Base-by-base conservation (phyloP, 805 yeast genomes). In the Candida tibetensis region DNA sequence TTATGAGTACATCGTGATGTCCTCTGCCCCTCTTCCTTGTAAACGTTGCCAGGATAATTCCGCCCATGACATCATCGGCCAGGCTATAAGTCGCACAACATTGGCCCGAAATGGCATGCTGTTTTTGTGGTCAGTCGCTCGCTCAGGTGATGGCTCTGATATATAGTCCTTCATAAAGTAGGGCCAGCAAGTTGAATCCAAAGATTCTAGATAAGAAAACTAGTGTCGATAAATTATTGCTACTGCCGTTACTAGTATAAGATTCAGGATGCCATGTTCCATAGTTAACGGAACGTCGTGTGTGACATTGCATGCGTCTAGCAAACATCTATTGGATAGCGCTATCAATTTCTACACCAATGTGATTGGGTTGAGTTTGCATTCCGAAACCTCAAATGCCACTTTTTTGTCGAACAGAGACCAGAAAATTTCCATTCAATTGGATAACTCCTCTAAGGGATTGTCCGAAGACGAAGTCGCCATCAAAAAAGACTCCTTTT, bases 341-440 rank as follows among this genome's bases (percentile, higher is more conserved):
- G 71, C 89, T 3, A 58, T 74, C 23, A 52, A 58, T 17, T 87
- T 86, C 63, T 87, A 86, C 60, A 59, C 71, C 38, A 60, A 69
- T 32, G 16, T 44, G n/a, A 34, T 46, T 27, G 65, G 63, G 7
- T 53, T 64, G 22, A 22, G 49, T 12, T 47, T 53, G 33, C 53
- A 56, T 39, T 44, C 55, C 10, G 55, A 52, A 31, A 37, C 47
- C 17, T 44, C 41, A 5, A 47, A 44, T 16, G 19, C 42, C 13
- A 46, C 44, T 26, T 52, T 48, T 33, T 48, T 66, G 32, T 42
- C 57, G 23, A 56, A 58, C 35, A 35, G 41, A 6, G 56, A 53
- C 38, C 44, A 52, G 27, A 45, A 45, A 22, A 36, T 58, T 31
- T 42, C 53, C 18, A 36, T 68, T 19, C 44, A 44, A 19, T 34